These are phyloP conservation scores for Scheffersomyces ergatensis DNA, from an alignment of 805 yeast species.

Conservation along the genomic window DNA sequence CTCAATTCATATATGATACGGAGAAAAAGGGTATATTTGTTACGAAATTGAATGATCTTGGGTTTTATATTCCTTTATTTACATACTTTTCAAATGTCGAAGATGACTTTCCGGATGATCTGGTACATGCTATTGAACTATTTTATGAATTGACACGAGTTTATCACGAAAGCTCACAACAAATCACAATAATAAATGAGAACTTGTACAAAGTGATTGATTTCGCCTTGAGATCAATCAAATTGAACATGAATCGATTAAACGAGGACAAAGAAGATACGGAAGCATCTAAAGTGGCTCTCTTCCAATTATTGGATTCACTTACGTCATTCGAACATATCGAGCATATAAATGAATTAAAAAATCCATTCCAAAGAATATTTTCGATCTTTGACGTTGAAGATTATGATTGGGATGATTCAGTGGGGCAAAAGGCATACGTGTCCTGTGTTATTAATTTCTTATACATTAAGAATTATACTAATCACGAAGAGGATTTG, in stretches of 20 bases:
- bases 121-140: conserved; percentile 5
- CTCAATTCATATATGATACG: conserved; percentile 31
- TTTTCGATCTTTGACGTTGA: too few relatives aligned
- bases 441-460: background rate
- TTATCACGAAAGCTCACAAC: too few relatives aligned
- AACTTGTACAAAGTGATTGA: background rate
- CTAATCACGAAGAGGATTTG: background rate
- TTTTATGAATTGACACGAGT: conserved; percentile 8
- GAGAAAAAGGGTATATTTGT: conserved; percentile 11
- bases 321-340: too few relatives aligned
- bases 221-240: background rate
- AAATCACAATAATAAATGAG: too few relatives aligned
- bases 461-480: background rate
- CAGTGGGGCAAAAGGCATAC: background rate
- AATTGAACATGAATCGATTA: background rate
- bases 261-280: background rate
- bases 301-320: background rate
- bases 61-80: conserved; percentile 10
- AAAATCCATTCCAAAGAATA: too few relatives aligned
- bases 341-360: too few relatives aligned
- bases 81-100: conserved; percentile 4
- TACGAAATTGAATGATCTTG: background rate
- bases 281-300: background rate
- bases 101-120: conserved; percentile 1
- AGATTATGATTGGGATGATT: too few relatives aligned